Conservation (phyloP, 129 eudicot genomes). For the Flaveria brownii region DNA sequence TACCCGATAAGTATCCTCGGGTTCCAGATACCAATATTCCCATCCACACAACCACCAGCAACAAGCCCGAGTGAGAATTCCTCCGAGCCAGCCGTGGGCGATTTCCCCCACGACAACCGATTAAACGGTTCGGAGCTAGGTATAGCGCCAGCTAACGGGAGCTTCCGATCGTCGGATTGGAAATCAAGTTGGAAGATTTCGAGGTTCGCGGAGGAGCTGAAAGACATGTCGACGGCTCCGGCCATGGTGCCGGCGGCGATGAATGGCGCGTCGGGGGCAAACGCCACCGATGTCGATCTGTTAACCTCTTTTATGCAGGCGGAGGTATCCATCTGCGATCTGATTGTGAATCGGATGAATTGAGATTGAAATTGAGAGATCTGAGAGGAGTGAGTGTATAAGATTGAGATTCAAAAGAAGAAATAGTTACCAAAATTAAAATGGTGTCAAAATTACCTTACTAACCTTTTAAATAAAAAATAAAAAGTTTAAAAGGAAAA, state of each 20-base stretch:
- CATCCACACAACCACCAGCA: conserved; percentile 96
- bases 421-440: too few relatives aligned
- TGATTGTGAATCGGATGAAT: background rate
- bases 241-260: conserved; percentile 99
- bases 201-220: conserved; percentile 88
- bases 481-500: too few relatives aligned
- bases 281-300: conserved; percentile 95
- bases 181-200: conserved; percentile 92
- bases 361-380: conserved; percentile 22
- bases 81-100: conserved; percentile 49
- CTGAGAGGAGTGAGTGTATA: conserved; percentile 11
- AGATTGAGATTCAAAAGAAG: too few relatives aligned
- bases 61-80: conserved; percentile 74
- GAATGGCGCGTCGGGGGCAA: conserved; percentile 80
- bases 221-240: conserved; percentile 93
- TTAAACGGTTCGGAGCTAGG: conserved; percentile 86
- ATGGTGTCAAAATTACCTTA: too few relatives aligned
- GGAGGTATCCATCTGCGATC: conserved; percentile 31
- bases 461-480: too few relatives aligned
- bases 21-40: conserved; percentile 89
- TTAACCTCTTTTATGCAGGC: conserved; percentile 82
- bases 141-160: conserved; percentile 55
- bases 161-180: conserved; percentile 70
- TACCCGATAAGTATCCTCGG: conserved; percentile 67
- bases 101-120: conserved; percentile 84